These are phyloP conservation scores for Pisolithus marmoratus DNA, from an alignment of 768 basidiomycete genomes.

Conservation along the genomic window DNA sequence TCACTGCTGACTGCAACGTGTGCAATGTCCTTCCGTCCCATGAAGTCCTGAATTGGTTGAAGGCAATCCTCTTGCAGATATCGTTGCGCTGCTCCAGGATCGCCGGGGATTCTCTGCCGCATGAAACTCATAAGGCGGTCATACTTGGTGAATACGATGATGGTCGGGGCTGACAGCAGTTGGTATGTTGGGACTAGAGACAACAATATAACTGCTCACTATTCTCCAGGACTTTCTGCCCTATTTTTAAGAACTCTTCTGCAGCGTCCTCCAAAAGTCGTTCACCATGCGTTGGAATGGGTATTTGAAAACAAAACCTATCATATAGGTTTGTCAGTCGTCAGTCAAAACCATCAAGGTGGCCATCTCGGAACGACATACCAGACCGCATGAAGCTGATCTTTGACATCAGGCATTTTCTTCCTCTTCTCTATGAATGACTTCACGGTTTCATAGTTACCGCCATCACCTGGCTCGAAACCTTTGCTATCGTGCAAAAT, in stretches of 20 bases:
- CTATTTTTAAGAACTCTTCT: neutral
- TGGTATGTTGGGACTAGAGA: neutral
- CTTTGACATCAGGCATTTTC: neutral
- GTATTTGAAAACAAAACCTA: conserved; percentile 1
- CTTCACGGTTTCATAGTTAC: conserved; percentile 3
- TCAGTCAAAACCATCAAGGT: neutral
- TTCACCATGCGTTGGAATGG: neutral
- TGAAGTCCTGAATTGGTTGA: no score
- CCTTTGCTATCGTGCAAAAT: conserved; percentile 14
- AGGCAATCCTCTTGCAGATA: neutral
- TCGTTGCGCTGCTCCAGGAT: neutral
- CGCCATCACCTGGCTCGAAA: conserved; percentile 9
- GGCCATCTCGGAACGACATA: neutral
- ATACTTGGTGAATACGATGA: neutral
- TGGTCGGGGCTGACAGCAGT: neutral
- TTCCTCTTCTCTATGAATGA: conserved; percentile 6
- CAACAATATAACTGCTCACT: neutral
- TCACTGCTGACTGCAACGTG: no score
- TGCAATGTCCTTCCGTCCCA: no score
- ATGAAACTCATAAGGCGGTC: conserved; percentile 6
- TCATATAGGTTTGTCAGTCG: neutral
- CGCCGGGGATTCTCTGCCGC: neutral
- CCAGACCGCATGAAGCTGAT: conserved; percentile 12
- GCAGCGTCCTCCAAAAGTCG: conserved; percentile 3
- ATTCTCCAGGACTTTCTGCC: neutral